phyloP scores from a whole-genome alignment of 257 asterid genomes.

The Penstemon barbatus region DNA sequence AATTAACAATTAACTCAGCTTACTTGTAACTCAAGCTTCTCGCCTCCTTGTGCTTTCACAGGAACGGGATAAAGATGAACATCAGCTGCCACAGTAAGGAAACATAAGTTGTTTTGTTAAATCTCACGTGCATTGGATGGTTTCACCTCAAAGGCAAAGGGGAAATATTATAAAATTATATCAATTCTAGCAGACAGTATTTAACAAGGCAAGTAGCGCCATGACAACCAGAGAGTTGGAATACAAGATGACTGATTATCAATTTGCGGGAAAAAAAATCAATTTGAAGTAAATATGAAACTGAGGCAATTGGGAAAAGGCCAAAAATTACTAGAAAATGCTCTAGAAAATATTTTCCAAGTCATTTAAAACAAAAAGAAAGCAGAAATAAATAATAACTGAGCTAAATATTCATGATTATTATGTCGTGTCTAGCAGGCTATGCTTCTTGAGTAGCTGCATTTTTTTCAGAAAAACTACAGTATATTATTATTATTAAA shows the following conservation, averaged over 20 bases:
- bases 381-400: background rate
- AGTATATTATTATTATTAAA: background rate
- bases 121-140: conserved; percentile 6
- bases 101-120: background rate
- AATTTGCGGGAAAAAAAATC: background rate
- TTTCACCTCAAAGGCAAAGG: background rate
- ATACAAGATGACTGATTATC: conserved; percentile 2
- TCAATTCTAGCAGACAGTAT: conserved; percentile 13
- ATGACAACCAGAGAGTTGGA: background rate
- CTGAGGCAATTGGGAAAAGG: background rate
- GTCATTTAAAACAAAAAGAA: background rate
- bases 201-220: conserved; percentile 9
- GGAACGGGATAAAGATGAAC: conserved; percentile 23
- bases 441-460: background rate
- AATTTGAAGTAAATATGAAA: background rate
- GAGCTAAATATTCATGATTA: background rate
- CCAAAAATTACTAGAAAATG: background rate
- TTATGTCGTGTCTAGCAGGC: background rate
- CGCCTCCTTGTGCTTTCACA: conserved; percentile 27
- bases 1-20: background rate
- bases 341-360: background rate
- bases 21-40: conserved; percentile 25
- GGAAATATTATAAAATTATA: background rate
- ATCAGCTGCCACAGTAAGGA: conserved; percentile 8
- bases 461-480: background rate